phyloP scores from a whole-genome alignment of 306 rosid genomes.

The Prunus salicina region DNA sequence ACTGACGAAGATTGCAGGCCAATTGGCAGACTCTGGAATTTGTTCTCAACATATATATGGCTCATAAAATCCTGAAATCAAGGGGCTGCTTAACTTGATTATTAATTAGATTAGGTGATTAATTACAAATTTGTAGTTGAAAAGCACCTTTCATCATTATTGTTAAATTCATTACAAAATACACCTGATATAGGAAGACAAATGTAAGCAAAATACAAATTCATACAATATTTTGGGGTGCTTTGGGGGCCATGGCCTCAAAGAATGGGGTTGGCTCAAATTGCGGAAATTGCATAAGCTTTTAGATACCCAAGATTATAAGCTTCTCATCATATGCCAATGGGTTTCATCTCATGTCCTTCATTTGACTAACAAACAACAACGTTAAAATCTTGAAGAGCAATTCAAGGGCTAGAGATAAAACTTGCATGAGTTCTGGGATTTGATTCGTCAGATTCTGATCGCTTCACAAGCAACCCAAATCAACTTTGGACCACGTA shows the following conservation, averaged over 20 bases:
- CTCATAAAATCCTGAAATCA: not conserved
- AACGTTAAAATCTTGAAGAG: not conserved
- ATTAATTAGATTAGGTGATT: not conserved
- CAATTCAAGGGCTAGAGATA: constrained; percentile 2
- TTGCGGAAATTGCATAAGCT: not conserved
- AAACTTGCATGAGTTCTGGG: not conserved
- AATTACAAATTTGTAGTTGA: not conserved
- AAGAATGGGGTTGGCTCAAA: not conserved
- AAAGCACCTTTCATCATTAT: not conserved
- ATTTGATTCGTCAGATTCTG: constrained; percentile 1
- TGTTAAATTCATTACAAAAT: constrained; percentile 2
- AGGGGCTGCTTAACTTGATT: not conserved
- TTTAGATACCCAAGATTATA: not conserved
- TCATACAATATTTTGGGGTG: not conserved
- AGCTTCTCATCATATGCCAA: constrained; percentile 2
- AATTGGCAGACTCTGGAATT: not conserved
- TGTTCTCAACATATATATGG: not conserved
- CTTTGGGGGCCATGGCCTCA: too few relatives aligned
- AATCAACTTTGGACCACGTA: constrained; percentile 7
- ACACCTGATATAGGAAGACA: not conserved
- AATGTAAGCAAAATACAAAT: not conserved
- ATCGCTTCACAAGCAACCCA: not conserved
- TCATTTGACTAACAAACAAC: constrained; percentile 6
- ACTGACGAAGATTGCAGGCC: not conserved
- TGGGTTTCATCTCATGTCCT: not conserved